Base-by-base conservation (phyloP, 2,329 filamentous ascomycete genomes). In the Botryotinia narcissicola region DNA sequence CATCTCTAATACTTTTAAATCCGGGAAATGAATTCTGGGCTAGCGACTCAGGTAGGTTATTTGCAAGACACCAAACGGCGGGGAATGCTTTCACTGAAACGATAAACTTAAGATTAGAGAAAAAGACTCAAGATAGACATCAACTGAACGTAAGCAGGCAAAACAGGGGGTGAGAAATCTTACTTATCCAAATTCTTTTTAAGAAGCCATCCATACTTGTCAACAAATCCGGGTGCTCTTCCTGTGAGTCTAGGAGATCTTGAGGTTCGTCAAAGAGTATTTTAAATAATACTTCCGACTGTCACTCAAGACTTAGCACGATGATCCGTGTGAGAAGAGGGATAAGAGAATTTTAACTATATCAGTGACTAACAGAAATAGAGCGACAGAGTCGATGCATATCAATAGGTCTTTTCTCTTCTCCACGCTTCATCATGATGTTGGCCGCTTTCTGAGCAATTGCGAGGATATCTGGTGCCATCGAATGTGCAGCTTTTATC, bases 351-450 rank as follows among this genome's bases (percentile, higher is more conserved):
- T 20, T 18, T 40, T 2, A 40, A n/a, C 5, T 48, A 40, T 29
- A 40, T 20, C 9, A 29, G 22, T 42, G 22, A 68, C 64, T 40
- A n/a, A 68, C 46, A 57, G 64, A 40, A 40, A 68, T 54, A 2
- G 64, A 68, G 32, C 64, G 64, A 37, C 22, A 40, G 18, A 68
- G 64, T 12, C 46, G 22, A 68, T 68, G 46, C 46, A 68, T 40
- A 40, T 68, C 48, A 22, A 68, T 40, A 40, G 35, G 32, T 40
- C 16, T 40, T 68, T 68, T 35, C 46, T 68, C 8, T 20, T 12
- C 25, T 25, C 32, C 46, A n/a, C 16, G 46, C 46, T 37, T 16
- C 10, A 42, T n/a, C 46, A 68, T 29, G 25, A n/a, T 4, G 25
- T 54, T 14, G 51, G 35, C 48, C 3, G 32, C 64, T 42, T 54